Conservation (phyloP, 2,329 filamentous ascomycete genomes). For the Aureobasidium namibiae region DNA sequence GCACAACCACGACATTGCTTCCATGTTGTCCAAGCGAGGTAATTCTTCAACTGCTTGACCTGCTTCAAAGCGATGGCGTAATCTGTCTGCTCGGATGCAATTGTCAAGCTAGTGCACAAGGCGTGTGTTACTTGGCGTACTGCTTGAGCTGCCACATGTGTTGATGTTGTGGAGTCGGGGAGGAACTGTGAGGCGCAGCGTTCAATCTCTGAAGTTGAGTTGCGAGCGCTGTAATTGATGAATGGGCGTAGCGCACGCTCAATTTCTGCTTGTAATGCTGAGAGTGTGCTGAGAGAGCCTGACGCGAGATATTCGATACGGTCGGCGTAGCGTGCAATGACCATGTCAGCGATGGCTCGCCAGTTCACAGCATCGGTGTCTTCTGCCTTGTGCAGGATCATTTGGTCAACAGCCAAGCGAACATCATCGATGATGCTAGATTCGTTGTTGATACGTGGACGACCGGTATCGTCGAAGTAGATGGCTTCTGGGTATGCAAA, state of each 20-base stretch:
- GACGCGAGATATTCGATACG: conserved; percentile 38
- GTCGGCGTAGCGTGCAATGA: conserved; percentile 54
- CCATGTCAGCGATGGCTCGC: conserved; percentile 59
- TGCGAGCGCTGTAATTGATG: conserved; percentile 30
- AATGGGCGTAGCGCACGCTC: conserved; percentile 28
- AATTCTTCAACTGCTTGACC: conserved; percentile 37
- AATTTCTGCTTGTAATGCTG: conserved; percentile 23
- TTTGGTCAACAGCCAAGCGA: conserved; percentile 36
- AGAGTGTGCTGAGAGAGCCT: conserved; percentile 17
- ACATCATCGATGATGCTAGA: conserved; percentile 30
- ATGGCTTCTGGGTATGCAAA: conserved; percentile 34
- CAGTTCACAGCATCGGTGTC: conserved; percentile 44
- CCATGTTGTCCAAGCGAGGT: conserved; percentile 54
- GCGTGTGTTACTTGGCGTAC: conserved; percentile 24
- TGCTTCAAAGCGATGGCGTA: conserved; percentile 22
- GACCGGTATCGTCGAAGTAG: conserved; percentile 23
- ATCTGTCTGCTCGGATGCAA: conserved; percentile 15
- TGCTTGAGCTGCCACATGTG: conserved; percentile 21
- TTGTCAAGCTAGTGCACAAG: conserved; percentile 29
- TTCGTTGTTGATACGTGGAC: conserved; percentile 34
- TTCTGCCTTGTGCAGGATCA: conserved; percentile 31
- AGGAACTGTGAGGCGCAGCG: conserved; percentile 42
- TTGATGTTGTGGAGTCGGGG: conserved; percentile 18
- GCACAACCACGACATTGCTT: conserved; percentile 48
- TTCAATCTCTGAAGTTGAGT: conserved; percentile 32